Evolutionary conservation across 2,329 filamentous ascomycete species (phyloP).

Genomic region (Calonectria fujianensis): DNA sequence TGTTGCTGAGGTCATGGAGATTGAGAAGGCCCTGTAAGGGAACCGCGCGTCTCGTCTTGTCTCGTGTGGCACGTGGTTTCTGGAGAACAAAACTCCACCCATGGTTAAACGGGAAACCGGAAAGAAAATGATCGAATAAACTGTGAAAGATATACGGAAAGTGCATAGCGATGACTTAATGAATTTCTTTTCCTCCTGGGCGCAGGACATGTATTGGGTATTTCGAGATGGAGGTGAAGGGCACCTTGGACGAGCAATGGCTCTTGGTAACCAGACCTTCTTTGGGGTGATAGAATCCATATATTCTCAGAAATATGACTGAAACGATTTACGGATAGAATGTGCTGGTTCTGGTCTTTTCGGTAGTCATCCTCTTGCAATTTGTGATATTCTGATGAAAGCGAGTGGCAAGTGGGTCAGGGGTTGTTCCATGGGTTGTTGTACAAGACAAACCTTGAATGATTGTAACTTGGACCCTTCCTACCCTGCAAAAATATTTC

Average conservation of each 20-base stretch:
- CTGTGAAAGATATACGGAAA: slow-evolving; percentile 25
- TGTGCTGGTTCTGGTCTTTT: not conserved
- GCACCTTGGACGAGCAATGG: slow-evolving; percentile 28
- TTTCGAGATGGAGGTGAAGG: slow-evolving; percentile 30
- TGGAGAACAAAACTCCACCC: not conserved
- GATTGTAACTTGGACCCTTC: too few species aligned
- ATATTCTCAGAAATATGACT: slow-evolving; percentile 26
- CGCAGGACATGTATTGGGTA: slow-evolving; percentile 34
- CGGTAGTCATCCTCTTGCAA: not conserved
- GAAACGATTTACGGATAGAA: slow-evolving; percentile 36
- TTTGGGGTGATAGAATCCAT: slow-evolving; percentile 32
- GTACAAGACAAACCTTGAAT: too few species aligned
- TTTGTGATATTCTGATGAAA: not conserved
- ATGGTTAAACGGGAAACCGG: not conserved
- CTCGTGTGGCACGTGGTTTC: not conserved
- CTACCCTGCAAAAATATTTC: too few species aligned
- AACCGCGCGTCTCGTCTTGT: not conserved
- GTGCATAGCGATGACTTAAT: slow-evolving; percentile 41
- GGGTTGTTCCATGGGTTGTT: not conserved
- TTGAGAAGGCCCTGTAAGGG: slow-evolving; percentile 73
- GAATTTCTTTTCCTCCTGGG: slow-evolving; percentile 27
- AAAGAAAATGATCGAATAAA: slow-evolving; percentile 25
- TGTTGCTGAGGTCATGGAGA: slow-evolving; percentile 78
- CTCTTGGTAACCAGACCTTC: slow-evolving; percentile 20
- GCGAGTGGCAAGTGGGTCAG: not conserved